These are phyloP conservation scores for Diaporthe amygdali DNA, from an alignment of 2,329 filamentous ascomycete species.

Conservation along the genomic window DNA sequence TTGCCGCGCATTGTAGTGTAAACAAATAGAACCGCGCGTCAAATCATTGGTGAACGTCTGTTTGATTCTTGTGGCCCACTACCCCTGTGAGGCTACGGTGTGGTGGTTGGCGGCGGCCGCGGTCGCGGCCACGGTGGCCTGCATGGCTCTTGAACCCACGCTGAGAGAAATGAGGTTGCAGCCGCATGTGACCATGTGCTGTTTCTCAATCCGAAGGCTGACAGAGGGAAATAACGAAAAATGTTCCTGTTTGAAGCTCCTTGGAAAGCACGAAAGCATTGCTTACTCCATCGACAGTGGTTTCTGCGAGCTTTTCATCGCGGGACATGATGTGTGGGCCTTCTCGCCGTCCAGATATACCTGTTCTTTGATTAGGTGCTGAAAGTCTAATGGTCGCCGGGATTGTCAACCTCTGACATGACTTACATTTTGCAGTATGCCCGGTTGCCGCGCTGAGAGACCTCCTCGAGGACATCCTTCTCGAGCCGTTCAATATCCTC, in stretches of 20 bases:
- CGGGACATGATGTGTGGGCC: slow-evolving; percentile 24
- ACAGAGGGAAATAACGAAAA: background rate
- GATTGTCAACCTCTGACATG: background rate
- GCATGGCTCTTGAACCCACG: background rate
- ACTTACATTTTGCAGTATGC: slow-evolving; percentile 81
- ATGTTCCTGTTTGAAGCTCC: background rate
- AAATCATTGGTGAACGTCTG: slow-evolving; percentile 11
- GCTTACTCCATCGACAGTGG: background rate
- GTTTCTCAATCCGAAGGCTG: background rate
- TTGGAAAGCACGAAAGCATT: slow-evolving; percentile 1
- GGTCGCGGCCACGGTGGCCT: slow-evolving; percentile 1
- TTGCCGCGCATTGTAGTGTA: background rate
- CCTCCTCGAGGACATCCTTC: slow-evolving; percentile 68
- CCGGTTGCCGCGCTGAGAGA: slow-evolving; percentile 70
- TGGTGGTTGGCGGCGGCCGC: slow-evolving; percentile 4
- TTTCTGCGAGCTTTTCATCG: background rate
- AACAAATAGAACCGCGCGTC: slow-evolving; percentile 18
- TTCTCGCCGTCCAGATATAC: slow-evolving; percentile 40
- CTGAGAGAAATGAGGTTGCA: background rate
- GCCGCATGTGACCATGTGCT: background rate
- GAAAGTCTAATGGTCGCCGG: background rate
- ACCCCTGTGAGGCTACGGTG: slow-evolving; percentile 2
- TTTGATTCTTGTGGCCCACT: slow-evolving; percentile 9
- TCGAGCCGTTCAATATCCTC: slow-evolving; percentile 69
- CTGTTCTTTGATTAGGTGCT: slow-evolving; percentile 28